Base-by-base conservation (phyloP, 768 basidiomycete genomes). In the Asterophora lycoperdoides region DNA sequence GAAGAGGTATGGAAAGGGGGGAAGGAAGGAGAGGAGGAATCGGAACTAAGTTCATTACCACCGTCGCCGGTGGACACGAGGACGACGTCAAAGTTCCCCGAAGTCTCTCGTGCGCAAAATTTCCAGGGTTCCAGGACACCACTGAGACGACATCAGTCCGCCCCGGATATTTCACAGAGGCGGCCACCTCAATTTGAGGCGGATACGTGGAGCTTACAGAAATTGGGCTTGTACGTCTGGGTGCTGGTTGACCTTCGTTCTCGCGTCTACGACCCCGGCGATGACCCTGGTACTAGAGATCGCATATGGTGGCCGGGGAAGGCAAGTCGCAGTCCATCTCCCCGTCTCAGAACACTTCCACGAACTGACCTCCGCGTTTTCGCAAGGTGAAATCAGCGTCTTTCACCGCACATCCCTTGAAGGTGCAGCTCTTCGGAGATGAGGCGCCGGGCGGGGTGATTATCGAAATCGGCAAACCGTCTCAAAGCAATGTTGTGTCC, bases 271-370 rank as follows among this genome's bases (percentile, higher is more conserved):
- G 64, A 69, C 33, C 64, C 59, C n/a, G 57, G 61, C 30, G 60
- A 59, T 33, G 9, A n/a, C 17, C 32, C 43, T 39, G 36, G 45
- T 26, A 60, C 58, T 2, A 62, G 51, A 10, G 64, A 66, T 26
- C 54, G 62, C 48, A 63, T 80, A 33, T 89, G 86, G 86, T 89
- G 86, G 86, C 86, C 86, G 17, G 83, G 73, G 23, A 74, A 76
- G 70, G 86, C 6, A 23, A 23, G 23, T 86, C 57, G 55, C 70
- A 64, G 19, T 45, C 8, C 41, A 19, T 52, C 48, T 51, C 48
- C 4, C 2, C 30, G 30, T 46, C 51, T 51, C 36, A 43, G 37
- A 42, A 29, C 19, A 38, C 23, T 34, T 10, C 20, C 26, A 41
- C 8, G 40, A 23, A 34, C 49, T 56, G 28, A 46, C 35, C 28